phyloP scores from a whole-genome alignment of 179 eudicot genomes.

The Carnegiea gigantea region DNA sequence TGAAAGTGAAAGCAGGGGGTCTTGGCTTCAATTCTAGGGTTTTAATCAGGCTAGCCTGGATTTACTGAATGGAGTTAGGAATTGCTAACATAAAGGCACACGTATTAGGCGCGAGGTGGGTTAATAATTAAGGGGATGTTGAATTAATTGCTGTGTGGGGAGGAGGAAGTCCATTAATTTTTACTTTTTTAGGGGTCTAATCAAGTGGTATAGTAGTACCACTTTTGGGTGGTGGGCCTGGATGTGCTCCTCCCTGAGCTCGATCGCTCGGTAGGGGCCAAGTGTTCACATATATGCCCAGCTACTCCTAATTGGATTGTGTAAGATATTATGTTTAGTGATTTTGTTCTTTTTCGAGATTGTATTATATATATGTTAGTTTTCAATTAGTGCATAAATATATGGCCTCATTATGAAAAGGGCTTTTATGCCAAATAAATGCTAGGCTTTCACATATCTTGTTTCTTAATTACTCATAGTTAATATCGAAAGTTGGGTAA shows the following conservation, averaged over 20 bases:
- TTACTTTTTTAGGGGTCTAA: conserved; percentile 1
- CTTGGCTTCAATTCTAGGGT: not conserved
- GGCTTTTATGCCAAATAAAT: too few species aligned
- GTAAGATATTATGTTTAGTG: not conserved
- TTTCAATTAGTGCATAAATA: too few species aligned
- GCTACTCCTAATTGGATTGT: not conserved
- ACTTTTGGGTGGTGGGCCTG: not conserved
- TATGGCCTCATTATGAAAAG: too few species aligned
- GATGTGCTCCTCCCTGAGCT: not conserved
- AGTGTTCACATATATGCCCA: not conserved
- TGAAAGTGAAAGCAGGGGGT: not conserved
- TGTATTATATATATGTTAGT: too few species aligned
- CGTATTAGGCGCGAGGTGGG: conserved; percentile 7
- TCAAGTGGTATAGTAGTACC: not conserved
- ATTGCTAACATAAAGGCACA: not conserved
- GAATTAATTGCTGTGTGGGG: not conserved
- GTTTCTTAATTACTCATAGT: too few species aligned
- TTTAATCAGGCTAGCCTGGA: not conserved
- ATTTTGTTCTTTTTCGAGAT: too few species aligned
- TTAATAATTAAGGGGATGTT: not conserved
- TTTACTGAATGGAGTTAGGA: too few species aligned
- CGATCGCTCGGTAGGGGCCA: not conserved
- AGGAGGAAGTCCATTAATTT: not conserved
- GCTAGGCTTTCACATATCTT: too few species aligned
- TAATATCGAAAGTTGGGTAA: too few species aligned